Conservation (phyloP, 192 early-diverging fungal species). For the Entophlyctis helioformis region DNA sequence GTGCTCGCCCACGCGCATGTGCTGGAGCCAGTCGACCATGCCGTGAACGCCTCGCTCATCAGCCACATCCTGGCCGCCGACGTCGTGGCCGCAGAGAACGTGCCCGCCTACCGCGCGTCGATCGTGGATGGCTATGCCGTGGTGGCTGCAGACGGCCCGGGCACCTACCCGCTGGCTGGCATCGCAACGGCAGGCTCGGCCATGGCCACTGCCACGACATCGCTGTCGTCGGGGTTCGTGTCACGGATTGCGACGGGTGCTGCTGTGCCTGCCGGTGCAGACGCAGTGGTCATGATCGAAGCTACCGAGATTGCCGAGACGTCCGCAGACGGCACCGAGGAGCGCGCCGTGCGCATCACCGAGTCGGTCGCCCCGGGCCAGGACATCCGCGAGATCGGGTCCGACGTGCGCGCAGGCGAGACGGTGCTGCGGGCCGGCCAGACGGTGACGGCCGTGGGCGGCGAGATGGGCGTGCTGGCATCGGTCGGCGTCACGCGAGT, state of each 20-base stretch:
- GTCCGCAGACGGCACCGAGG: constrained; percentile 40
- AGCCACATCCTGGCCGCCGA: constrained; percentile 67
- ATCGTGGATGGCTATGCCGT: constrained; percentile 95
- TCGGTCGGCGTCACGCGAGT: constrained; percentile 49
- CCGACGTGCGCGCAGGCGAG: constrained; percentile 53
- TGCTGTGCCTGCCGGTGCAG: constrained; percentile 66
- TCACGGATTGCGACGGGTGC: constrained; percentile 80
- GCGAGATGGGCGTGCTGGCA: constrained; percentile 74
- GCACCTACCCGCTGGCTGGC: constrained; percentile 55
- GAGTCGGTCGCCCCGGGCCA: constrained; percentile 25
- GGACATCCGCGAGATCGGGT: constrained; percentile 73
- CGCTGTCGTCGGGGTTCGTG: too few species aligned
- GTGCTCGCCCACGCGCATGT: constrained; percentile 29
- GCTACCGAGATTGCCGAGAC: constrained; percentile 61
- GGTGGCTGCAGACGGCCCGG: constrained; percentile 65
- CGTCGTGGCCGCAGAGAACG: constrained; percentile 55
- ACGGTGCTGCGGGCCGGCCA: constrained; percentile 45
- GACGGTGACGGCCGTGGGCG: constrained; percentile 54
- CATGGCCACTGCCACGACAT: constrained; percentile 4
- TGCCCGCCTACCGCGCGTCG: constrained; percentile 78
- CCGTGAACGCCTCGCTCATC: constrained; percentile 33
- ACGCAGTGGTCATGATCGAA: constrained; percentile 95
- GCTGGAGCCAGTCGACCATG: constrained; percentile 15
- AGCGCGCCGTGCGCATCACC: constrained; percentile 39
- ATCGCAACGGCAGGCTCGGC: constrained; percentile 52